Base-by-base conservation (phyloP, 116 monocot genomes). In the Dioscorea cayenensis region DNA sequence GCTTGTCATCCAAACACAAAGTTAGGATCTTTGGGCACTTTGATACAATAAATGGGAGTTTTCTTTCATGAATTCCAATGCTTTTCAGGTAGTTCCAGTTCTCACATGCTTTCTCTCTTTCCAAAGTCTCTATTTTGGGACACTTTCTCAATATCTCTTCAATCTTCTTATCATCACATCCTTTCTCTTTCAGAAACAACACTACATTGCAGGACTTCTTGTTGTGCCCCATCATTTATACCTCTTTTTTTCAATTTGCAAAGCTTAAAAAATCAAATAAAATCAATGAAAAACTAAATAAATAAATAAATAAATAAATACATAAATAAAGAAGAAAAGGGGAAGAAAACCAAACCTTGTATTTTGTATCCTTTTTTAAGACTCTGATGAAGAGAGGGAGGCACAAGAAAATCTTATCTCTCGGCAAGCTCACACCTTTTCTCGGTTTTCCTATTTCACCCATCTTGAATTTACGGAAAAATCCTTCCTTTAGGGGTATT, bases 21-120 rank as follows among this genome's bases (percentile, higher is more conserved):
- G 93, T 76, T 9, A 97, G 88, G 60, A 97, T 66, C 68, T 90
- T 92, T 70, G 96, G 96, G 74, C 93, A 97, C 66, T 84, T 90
- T 67, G 79, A 76, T 14, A 97, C 65, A 13, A 90, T 76, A 68
- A 76, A 63, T 35, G 84, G 87, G 65, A 97, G 86, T 73, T 97
- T 97, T 72, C 93, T 84, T 60, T 84, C 83, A 19, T 78, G 71
- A 70, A 97, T 86, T 28, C 93, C 88, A n/a, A 97, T 76, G 79
- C 78, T 83, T 17, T 36, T 76, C 51, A 97, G 70, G 78, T 88
- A 97, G 25, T 78, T 73, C 96, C 96, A 97, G 62, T 82, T 88
- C 59, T 81, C 81, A 2, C 29, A 12, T 19, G 85, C 88, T 32
- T 29, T 63, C n/a, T 76, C 77, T 22, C 76, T 66, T 18, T 71